Base-by-base conservation (phyloP, 176 grass and related monocot genomes). In the Carex parvula region DNA sequence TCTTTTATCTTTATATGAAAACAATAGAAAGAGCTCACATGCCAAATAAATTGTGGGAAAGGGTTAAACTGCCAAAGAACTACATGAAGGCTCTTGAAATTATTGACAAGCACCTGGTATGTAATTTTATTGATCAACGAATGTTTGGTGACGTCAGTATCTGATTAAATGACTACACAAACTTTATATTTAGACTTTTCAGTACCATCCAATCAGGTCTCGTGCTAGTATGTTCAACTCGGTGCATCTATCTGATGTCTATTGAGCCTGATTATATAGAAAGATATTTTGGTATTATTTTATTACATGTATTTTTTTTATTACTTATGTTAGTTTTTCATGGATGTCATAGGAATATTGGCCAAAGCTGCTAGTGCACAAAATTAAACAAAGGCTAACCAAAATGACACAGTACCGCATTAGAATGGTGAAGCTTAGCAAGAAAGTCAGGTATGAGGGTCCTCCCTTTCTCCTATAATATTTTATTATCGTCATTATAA, bases 331-430 rank as follows among this genome's bases (percentile, higher is more conserved):
- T 32, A 9, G 83, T 70, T 83, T 83, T 21, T 62, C 64, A 17
- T 87, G 41, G 7, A 56, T 77, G 73, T 77, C 26, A 8, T 69
- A 98, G 95, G 88, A 95, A 86, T 93, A 90, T 86, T 98, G 95
- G 95, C 92, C 95, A 8, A 91, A 98, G 86, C 84, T 98, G 84
- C 92, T 98, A 74, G 91, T 98, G 82, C 95, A 92, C 85, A 98
- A 98, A 89, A 90, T 95, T 70, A 98, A 92, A 80, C 95, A 98
- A 33, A 85, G 95, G 26, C 76, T 98, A 7, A 95, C 92, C 44
- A 98, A 98, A 89, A 98, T 98, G 95, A 98, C 95, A 42, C 95
- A 95, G 35, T 98, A 91, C 84, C 89, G 92, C 10, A 98, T 95
- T 90, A 83, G 95, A 66, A 98, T 95, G 95, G 94, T 91, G 79